These are phyloP conservation scores for Coemansia sp. DNA, from an alignment of 192 early-diverging fungal species.

Conservation along the genomic window DNA sequence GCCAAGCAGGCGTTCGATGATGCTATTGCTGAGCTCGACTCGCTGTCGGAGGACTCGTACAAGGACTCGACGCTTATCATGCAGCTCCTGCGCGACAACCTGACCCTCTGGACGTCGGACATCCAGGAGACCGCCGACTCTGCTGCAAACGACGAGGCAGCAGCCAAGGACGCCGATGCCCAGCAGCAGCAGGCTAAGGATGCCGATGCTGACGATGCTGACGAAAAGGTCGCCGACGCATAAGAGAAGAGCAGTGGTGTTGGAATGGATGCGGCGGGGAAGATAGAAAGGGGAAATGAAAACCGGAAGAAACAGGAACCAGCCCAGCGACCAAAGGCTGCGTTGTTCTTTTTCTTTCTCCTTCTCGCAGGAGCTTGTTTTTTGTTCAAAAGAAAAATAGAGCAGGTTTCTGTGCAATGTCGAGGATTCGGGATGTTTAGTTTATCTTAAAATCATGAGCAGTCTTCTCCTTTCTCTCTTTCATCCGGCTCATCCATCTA, in stretches of 20 bases:
- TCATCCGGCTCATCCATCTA: no score
- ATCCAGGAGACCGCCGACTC: conserved; percentile 59
- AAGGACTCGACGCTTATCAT: conserved; percentile 98
- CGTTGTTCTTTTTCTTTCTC: no score
- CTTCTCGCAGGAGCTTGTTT: no score
- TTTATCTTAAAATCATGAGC: no score
- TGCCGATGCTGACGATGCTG: conserved; percentile 21
- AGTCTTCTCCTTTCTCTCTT: no score
- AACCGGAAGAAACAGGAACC: no score
- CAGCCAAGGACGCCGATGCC: conserved; percentile 13
- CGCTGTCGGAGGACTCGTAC: conserved; percentile 90
- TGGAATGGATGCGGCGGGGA: no score
- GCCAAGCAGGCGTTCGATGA: conserved; percentile 95
- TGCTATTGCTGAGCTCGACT: conserved; percentile 94
- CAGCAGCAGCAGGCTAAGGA: conserved; percentile 9
- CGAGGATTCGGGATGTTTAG: no score
- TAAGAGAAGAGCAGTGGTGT: conserved; percentile 3
- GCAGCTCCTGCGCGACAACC: conserved; percentile 96
- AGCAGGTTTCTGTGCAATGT: no score
- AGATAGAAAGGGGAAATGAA: no score
- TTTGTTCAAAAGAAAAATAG: no score
- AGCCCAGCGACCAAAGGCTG: no score
- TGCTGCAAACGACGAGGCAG: conserved; percentile 25
- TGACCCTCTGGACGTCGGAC: conserved; percentile 95
- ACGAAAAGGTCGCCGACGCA: conserved; percentile 27